Percentiles rank a stretch among this genome's conserved stretches.
These are phyloP conservation scores for Lactarius quietus DNA, from an alignment of 768 basidiomycete species.

Conservation along the genomic window DNA sequence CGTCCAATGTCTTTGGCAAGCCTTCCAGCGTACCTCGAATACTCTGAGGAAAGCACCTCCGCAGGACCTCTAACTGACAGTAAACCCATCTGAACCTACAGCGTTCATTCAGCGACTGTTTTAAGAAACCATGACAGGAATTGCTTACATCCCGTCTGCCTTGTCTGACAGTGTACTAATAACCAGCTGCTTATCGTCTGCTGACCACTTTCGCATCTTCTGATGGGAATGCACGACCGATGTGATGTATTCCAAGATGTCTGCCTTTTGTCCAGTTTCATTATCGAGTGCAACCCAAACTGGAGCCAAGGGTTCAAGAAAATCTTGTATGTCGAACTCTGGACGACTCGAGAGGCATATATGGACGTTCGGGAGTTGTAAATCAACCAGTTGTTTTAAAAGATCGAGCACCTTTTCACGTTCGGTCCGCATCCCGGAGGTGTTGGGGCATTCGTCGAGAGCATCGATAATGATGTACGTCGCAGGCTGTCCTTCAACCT, in stretches of 20 bases:
- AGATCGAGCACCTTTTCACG: not conserved
- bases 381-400: not conserved
- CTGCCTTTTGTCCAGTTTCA: not conserved
- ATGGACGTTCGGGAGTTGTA: not conserved
- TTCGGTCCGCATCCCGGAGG: not conserved
- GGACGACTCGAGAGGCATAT: conserved; percentile 8
- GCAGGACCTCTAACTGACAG: too few species aligned
- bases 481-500: not conserved
- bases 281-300: conserved; percentile 1
- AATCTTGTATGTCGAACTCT: not conserved
- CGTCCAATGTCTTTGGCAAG: not conserved
- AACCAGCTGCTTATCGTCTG: too few species aligned
- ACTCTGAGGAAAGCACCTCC: not conserved
- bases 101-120: too few species aligned
- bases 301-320: not conserved
- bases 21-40: not conserved
- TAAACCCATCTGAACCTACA: too few species aligned
- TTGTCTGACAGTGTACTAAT: too few species aligned
- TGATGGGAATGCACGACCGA: too few species aligned
- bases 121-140: too few species aligned
- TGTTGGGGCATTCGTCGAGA: conserved; percentile 6
- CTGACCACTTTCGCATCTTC: too few species aligned
- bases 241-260: too few species aligned
- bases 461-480: conserved; percentile 9
- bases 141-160: too few species aligned